These are phyloP conservation scores for Periconia sp. DNA, from an alignment of 2,329 filamentous ascomycete species.

Conservation along the genomic window DNA sequence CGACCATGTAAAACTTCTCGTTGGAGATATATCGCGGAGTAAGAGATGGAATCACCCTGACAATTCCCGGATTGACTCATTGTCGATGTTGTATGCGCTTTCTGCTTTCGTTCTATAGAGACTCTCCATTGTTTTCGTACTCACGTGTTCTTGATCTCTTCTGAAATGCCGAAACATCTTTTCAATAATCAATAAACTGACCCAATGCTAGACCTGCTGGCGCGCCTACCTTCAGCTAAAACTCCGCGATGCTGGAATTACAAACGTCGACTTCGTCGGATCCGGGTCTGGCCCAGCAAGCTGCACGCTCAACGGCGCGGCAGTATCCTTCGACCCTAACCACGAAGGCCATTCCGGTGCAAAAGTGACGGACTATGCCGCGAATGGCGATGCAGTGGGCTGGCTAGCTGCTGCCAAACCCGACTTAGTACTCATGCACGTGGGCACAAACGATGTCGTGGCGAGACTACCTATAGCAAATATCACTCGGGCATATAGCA, in stretches of 20 bases:
- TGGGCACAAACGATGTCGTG: conserved; percentile 53
- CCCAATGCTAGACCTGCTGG: conserved; percentile 47
- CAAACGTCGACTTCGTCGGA: conserved; percentile 45
- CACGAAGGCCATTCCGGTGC: conserved; percentile 55
- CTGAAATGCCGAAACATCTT: too few relatives aligned
- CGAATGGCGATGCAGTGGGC: conserved; percentile 44
- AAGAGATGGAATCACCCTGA: too few relatives aligned
- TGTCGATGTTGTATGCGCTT: too few relatives aligned
- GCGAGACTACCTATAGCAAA: conserved; percentile 37
- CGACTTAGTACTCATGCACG: conserved; percentile 55
- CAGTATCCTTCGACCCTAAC: conserved; percentile 50
- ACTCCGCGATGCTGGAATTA: conserved; percentile 27
- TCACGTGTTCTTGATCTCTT: too few relatives aligned
- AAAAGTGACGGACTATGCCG: conserved; percentile 48
- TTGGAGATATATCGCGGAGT: too few relatives aligned
- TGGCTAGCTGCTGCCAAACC: conserved; percentile 50
- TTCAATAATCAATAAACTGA: too few relatives aligned
- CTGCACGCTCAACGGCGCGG: conserved; percentile 35
- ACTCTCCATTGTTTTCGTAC: too few relatives aligned
- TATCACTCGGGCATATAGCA: conserved; percentile 47
- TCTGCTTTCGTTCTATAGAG: too few relatives aligned
- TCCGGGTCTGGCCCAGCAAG: conserved; percentile 27
- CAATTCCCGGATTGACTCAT: too few relatives aligned
- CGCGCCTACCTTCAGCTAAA: conserved; percentile 40
- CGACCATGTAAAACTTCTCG: too few relatives aligned